Conservation (phyloP, 306 rosid genomes). For the Fragaria nilgerrensis region DNA sequence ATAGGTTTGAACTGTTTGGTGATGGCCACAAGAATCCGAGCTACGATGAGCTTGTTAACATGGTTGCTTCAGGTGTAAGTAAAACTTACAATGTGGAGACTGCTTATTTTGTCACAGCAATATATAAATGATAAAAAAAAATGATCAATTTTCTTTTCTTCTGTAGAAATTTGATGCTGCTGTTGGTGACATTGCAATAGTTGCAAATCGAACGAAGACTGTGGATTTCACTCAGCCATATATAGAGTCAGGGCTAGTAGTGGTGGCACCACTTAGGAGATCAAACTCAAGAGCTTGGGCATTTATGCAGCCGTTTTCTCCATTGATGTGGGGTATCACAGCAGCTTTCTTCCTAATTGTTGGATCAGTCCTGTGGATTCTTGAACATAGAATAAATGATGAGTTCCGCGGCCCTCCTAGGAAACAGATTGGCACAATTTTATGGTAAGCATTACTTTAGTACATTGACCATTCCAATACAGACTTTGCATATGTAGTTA, state of each 20-base stretch:
- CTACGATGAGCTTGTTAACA: conserved; percentile 37
- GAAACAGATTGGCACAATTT: conserved; percentile 37
- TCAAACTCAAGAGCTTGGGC: conserved; percentile 41
- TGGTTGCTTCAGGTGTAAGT: conserved; percentile 39
- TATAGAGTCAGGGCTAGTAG: conserved; percentile 51
- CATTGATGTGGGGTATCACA: conserved; percentile 41
- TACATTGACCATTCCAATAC: background rate
- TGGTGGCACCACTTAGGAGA: conserved; percentile 37
- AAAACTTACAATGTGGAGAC: background rate
- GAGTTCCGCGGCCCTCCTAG: conserved; percentile 52
- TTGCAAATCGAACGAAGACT: conserved; percentile 42
- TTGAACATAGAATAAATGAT: conserved; percentile 45
- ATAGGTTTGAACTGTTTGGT: conserved; percentile 45
- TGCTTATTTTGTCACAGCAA: background rate
- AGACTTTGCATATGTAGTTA: background rate
- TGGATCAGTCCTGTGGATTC: conserved; percentile 49
- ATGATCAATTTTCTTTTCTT: background rate
- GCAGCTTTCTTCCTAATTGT: conserved; percentile 37
- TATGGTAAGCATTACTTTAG: conserved; percentile 30
- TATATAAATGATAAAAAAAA: no score
- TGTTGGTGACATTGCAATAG: conserved; percentile 52
- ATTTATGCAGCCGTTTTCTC: conserved; percentile 44
- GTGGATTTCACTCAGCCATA: conserved; percentile 53
- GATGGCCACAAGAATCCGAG: conserved; percentile 49
- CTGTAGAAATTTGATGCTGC: conserved; percentile 49